Conservation (phyloP, 495 filamentous ascomycete species). For the Xylaria palmicola region DNA sequence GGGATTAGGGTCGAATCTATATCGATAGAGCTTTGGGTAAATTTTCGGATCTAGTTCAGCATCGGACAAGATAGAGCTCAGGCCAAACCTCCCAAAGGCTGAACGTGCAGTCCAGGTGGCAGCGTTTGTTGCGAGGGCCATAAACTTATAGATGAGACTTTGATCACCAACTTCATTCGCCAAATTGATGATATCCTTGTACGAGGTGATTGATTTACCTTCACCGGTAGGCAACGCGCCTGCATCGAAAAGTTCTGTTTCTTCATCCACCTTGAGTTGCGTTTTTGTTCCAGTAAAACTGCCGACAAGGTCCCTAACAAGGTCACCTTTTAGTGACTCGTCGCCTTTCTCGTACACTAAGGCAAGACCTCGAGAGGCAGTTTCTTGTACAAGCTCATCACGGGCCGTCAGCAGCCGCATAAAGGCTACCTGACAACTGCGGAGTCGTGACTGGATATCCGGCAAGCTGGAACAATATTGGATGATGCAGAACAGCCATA, state of each 20-base stretch:
- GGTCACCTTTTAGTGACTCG: slow-evolving; percentile 69
- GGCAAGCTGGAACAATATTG: slow-evolving; percentile 79
- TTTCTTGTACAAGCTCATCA: slow-evolving; percentile 93
- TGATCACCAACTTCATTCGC: slow-evolving; percentile 93
- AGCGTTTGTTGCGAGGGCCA: slow-evolving; percentile 91
- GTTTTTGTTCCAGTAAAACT: slow-evolving; percentile 78
- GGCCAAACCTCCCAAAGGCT: slow-evolving; percentile 89
- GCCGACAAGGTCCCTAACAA: slow-evolving; percentile 81
- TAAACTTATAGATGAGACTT: slow-evolving; percentile 93
- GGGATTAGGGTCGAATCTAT: slow-evolving; percentile 89
- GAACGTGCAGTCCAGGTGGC: slow-evolving; percentile 94
- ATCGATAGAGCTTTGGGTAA: slow-evolving; percentile 91
- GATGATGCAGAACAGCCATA: slow-evolving; percentile 91
- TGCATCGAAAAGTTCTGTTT: slow-evolving; percentile 93
- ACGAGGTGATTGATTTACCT: slow-evolving; percentile 84
- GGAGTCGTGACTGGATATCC: slow-evolving; percentile 68
- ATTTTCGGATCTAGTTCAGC: slow-evolving; percentile 89
- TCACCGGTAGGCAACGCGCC: slow-evolving; percentile 89
- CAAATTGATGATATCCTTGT: slow-evolving; percentile 91
- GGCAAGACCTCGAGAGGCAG: slow-evolving; percentile 83
- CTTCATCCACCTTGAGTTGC: slow-evolving; percentile 75
- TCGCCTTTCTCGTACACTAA: slow-evolving; percentile 92
- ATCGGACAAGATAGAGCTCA: slow-evolving; percentile 87
- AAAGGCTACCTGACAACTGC: slow-evolving; percentile 82
- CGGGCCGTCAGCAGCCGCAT: slow-evolving; percentile 81